Base-by-base conservation (phyloP, 2,329 filamentous ascomycete genomes). In the Alternaria triticina region DNA sequence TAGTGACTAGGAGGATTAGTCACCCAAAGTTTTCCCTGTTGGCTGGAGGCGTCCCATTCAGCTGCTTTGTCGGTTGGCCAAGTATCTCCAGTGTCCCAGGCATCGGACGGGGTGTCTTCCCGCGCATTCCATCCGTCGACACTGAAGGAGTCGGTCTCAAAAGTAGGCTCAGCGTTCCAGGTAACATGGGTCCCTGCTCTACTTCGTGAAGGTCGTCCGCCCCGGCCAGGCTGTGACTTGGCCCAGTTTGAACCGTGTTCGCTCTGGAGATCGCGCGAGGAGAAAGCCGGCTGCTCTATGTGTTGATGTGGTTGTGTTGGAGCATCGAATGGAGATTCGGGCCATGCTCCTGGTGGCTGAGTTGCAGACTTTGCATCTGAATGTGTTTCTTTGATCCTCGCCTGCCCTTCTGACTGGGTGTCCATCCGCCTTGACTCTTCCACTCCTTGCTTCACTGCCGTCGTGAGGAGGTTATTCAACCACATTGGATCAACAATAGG, bases 311-410 rank as follows among this genome's bases (percentile, higher is more conserved):
- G 25, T 30, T 36, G 33, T 13, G 33, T 40, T 6, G 20, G 3
- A 4, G 40, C 22, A 33, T 22, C 33, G 11, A 60, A 61, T 4
- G 70, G 69, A 13, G 73, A 71, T 6, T 51, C 47, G 5, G 71
- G 74, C 74, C 74, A 76, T 25, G 70, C 72, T 6, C 73, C 74
- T 23, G 74, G 74, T 15, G 65, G 57, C 0, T 73, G 66, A 28
- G 58, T 71, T 6, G 55, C 47, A n/a, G 20, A 44, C 5, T 66
- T 58, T 6, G 54, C 15, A 22, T 63, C 49, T 0, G 17, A 13
- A 7, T 36, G 10, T 17, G 15, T 28, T 7, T 57, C 54, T 12
- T 52, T 49, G 6, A 61, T 47, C 25, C 7, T 25, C 5, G 44
- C 25, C 17, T 51, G 52, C 11, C 15, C n/a, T 15, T 61, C 54